These are phyloP conservation scores for Rhodotorula graminis DNA, from an alignment of 768 basidiomycete species.

Conservation along the genomic window DNA sequence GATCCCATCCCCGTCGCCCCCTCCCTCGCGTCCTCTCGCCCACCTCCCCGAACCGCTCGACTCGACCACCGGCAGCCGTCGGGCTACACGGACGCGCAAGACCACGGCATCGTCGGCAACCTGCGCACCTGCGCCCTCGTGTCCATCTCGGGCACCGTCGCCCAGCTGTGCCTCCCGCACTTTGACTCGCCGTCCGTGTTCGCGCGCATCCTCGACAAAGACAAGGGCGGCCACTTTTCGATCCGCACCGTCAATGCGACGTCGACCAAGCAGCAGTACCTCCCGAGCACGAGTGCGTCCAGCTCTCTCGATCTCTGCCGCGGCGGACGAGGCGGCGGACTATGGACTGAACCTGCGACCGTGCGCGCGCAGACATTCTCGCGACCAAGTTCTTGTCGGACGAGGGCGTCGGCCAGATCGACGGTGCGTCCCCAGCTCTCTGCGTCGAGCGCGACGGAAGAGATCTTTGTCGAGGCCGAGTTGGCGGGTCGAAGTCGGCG, in stretches of 20 bases:
- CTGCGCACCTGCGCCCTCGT: constrained; percentile 32
- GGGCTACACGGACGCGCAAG: constrained; percentile 2
- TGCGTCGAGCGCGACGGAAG: no score
- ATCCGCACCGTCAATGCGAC: constrained; percentile 32
- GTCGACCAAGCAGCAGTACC: constrained; percentile 40
- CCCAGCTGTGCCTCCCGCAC: constrained; percentile 36
- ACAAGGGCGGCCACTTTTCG: constrained; percentile 42
- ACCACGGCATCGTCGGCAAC: constrained; percentile 35
- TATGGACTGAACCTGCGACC: no score
- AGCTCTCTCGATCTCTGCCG: neutral
- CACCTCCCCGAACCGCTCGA: no score
- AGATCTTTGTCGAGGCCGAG: no score
- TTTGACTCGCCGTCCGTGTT: constrained; percentile 38
- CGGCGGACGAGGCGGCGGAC: no score
- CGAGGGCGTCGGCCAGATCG: constrained; percentile 35
- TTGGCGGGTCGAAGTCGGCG: neutral
- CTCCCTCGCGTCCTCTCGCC: neutral
- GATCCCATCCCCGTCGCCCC: no score
- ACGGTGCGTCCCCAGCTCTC: neutral
- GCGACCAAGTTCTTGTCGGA: constrained; percentile 41
- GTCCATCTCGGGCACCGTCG: constrained; percentile 34
- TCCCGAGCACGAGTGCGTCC: constrained; percentile 7
- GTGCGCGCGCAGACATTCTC: constrained; percentile 34
- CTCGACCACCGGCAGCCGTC: neutral
- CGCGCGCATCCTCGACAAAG: constrained; percentile 42